These are phyloP conservation scores for Melastoma candidum DNA, from an alignment of 441 rosid species.

Conservation along the genomic window DNA sequence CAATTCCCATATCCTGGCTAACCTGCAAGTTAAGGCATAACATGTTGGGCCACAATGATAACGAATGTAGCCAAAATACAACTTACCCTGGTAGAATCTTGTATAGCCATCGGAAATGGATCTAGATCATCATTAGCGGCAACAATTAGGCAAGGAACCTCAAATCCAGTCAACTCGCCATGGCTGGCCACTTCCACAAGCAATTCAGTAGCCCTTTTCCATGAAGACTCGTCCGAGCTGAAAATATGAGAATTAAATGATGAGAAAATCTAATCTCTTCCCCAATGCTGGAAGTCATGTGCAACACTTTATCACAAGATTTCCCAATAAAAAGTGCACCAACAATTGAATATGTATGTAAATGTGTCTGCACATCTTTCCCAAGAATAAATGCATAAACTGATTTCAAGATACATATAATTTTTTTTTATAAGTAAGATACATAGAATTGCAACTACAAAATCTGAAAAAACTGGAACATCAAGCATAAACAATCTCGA, in stretches of 20 bases:
- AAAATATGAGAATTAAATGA: neutral
- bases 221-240: conserved; percentile 78
- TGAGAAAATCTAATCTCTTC: no score
- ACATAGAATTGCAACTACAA: no score
- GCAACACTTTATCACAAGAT: no score
- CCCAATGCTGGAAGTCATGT: no score
- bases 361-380: no score
- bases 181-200: conserved; percentile 85
- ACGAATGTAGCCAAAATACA: conserved; percentile 3
- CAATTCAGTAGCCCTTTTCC: conserved; percentile 73
- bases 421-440: no score
- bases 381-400: no score
- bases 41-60: neutral
- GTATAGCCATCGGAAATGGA: conserved; percentile 69
- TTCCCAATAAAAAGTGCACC: no score
- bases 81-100: conserved; percentile 78
- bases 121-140: conserved; percentile 90
- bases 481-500: no score
- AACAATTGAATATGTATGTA: no score
- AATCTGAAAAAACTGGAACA: no score
- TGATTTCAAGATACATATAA: no score
- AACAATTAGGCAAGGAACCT: conserved; percentile 86
- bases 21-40: conserved; percentile 37
- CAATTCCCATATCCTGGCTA: conserved; percentile 97
- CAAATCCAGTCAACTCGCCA: conserved; percentile 82